Evolutionary conservation across 352 stramenopile genomes (phyloP).

Genomic region (Phytopythium sindhum): DNA sequence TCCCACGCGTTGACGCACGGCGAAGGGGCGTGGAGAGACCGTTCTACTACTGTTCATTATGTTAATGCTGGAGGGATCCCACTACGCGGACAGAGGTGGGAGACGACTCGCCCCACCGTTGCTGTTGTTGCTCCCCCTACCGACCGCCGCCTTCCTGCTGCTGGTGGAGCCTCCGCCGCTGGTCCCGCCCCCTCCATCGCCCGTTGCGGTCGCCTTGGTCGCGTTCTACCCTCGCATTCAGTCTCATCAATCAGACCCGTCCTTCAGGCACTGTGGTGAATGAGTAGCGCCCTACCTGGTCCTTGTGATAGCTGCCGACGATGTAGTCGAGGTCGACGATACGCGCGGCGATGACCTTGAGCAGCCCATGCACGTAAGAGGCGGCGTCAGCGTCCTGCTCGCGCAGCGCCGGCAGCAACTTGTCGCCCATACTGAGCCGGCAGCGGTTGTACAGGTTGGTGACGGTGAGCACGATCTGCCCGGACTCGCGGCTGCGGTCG

Average conservation of each 20-base stretch:
- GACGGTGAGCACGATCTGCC: constrained; percentile 89
- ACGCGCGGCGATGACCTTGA: constrained; percentile 76
- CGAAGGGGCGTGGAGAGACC: not conserved
- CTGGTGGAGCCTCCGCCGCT: not conserved
- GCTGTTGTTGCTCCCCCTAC: not conserved
- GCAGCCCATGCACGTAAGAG: constrained; percentile 68
- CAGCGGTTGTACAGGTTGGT: constrained; percentile 91
- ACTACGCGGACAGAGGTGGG: not conserved
- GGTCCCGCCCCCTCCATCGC: not conserved
- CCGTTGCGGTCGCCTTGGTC: not conserved
- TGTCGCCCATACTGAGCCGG: constrained; percentile 65
- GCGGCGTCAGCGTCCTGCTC: constrained; percentile 72
- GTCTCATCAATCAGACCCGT: not conserved
- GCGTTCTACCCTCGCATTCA: not conserved
- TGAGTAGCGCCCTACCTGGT: constrained; percentile 31
- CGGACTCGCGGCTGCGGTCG: constrained; percentile 80
- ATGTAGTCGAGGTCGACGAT: constrained; percentile 88
- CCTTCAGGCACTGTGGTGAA: too few relatives aligned
- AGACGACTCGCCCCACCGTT: not conserved
- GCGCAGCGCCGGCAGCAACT: constrained; percentile 58
- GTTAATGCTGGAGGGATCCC: not conserved
- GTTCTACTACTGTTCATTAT: not conserved
- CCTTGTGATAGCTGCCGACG: constrained; percentile 54
- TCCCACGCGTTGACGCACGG: not conserved
- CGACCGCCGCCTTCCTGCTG: not conserved